These are phyloP conservation scores for Mycena capillaripes DNA, from an alignment of 768 basidiomycete species.

Conservation along the genomic window DNA sequence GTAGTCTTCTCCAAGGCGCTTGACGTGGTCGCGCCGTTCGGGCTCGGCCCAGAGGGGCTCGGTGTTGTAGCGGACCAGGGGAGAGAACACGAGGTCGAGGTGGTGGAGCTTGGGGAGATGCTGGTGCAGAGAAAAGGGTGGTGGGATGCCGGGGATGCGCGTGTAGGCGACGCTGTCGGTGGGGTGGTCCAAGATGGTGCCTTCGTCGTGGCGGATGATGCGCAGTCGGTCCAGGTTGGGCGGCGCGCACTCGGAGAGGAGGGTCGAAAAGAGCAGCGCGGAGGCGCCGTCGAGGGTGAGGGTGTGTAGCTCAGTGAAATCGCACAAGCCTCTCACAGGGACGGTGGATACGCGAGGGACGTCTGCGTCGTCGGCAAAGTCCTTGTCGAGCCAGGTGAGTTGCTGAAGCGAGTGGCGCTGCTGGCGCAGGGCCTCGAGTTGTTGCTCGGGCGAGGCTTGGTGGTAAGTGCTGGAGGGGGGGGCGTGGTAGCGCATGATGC, in stretches of 20 bases:
- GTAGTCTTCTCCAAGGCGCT: too few species aligned
- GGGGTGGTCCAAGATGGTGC: too few species aligned
- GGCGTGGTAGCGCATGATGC: constrained; percentile 5
- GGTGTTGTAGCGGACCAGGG: neutral
- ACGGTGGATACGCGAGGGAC: constrained; percentile 9
- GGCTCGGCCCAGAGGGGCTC: constrained; percentile 2
- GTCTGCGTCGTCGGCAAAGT: constrained; percentile 4
- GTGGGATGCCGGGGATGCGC: constrained; percentile 14
- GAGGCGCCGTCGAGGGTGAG: too few species aligned
- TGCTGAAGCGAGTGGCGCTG: constrained; percentile 13
- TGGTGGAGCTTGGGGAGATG: constrained; percentile 8
- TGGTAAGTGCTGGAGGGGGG: neutral
- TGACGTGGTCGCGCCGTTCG: constrained; percentile 6
- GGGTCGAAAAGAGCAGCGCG: too few species aligned
- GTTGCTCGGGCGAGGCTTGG: neutral
- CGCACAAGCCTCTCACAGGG: neutral
- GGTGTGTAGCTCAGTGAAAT: constrained; percentile 2
- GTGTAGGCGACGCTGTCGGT: too few species aligned
- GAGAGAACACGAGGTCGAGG: constrained; percentile 12
- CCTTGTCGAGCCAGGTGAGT: constrained; percentile 13
- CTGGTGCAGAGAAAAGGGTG: constrained; percentile 8
- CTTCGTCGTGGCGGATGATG: too few species aligned
- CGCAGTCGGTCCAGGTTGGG: too few species aligned
- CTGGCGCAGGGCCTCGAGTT: constrained; percentile 12
- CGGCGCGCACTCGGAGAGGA: too few species aligned